A percentile compares a stretch with the other conserved stretches of the same genome.
Conservation (phyloP, 306 rosid genomes). For the Trichosanthes cucumerina region DNA sequence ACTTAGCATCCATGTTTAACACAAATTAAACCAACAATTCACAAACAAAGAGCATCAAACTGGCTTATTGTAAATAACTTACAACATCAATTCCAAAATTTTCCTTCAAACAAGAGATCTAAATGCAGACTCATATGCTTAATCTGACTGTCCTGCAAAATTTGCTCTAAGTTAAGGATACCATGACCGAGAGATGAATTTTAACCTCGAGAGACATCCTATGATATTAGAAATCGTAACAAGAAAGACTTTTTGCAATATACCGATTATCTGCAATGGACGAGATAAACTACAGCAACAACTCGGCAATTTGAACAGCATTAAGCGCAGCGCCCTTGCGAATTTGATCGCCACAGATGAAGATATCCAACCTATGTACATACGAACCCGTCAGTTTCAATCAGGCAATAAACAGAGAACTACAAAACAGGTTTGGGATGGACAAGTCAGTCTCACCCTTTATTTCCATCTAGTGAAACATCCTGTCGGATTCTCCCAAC, state of each 20-base stretch:
- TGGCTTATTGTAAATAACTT: background rate
- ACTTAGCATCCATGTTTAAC: background rate
- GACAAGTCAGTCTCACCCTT: slow-evolving; percentile 36
- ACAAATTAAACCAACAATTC: background rate
- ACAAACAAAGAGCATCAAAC: too few relatives aligned
- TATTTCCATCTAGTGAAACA: slow-evolving; percentile 73
- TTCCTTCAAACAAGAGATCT: background rate
- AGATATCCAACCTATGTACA: slow-evolving; percentile 70
- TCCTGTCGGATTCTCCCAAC: slow-evolving; percentile 90
- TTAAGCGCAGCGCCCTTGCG: slow-evolving; percentile 99
- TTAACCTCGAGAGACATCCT: background rate
- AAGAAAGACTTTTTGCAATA: background rate
- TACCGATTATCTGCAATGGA: background rate
- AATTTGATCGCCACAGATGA: slow-evolving; percentile 94
- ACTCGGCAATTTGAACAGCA: slow-evolving; percentile 93
- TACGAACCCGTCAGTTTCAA: background rate
- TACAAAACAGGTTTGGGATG: background rate
- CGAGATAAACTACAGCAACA: slow-evolving; percentile 44
- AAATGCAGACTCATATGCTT: background rate
- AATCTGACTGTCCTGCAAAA: slow-evolving; percentile 1
- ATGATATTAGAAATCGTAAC: background rate
- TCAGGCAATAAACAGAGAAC: background rate
- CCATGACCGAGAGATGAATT: background rate
- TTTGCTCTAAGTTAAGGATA: background rate
- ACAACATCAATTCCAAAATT: background rate